Conservation (phyloP, 352 stramenopile genomes). For the Hyaloperonospora arabidopsidis region DNA sequence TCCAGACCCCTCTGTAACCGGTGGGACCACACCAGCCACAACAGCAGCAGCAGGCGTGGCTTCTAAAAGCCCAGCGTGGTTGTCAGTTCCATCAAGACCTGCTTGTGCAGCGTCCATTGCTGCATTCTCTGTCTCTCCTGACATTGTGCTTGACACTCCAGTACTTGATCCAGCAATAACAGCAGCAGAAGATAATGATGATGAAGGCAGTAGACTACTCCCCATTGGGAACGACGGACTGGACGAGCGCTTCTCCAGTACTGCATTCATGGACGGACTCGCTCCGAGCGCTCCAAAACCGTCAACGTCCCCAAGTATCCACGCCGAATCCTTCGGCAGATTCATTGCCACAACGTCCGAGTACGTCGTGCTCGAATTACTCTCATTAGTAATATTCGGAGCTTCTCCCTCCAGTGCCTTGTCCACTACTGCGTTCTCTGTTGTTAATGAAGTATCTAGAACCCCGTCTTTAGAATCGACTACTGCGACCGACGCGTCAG, state of each 20-base stretch:
- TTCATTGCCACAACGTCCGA: slow-evolving; percentile 32
- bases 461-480: slow-evolving; percentile 24
- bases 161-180: slow-evolving; percentile 3
- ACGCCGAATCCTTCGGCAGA: slow-evolving; percentile 69
- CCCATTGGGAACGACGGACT: slow-evolving; percentile 61
- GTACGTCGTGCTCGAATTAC: neutral
- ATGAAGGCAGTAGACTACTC: slow-evolving; percentile 51
- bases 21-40: slow-evolving; percentile 15
- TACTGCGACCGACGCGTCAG: slow-evolving; percentile 12
- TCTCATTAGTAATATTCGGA: slow-evolving; percentile 27
- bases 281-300: slow-evolving; percentile 51
- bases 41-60: slow-evolving; percentile 2
- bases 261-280: slow-evolving; percentile 59
- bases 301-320: slow-evolving; percentile 65
- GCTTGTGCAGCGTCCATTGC: slow-evolving; percentile 8
- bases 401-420: slow-evolving; percentile 21
- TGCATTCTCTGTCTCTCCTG: slow-evolving; percentile 9
- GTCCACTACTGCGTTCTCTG: slow-evolving; percentile 10
- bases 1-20: slow-evolving; percentile 45
- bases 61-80: no score
- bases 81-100: no score
- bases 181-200: no score
- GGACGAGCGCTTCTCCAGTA: slow-evolving; percentile 68
- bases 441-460: slow-evolving; percentile 12
- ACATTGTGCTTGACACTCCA: slow-evolving; percentile 7